A percentile compares a stretch with the other conserved stretches of the same genome.
Evolutionary conservation across 2,329 filamentous ascomycete species (phyloP).

Genomic region (Fusarium xylarioides): DNA sequence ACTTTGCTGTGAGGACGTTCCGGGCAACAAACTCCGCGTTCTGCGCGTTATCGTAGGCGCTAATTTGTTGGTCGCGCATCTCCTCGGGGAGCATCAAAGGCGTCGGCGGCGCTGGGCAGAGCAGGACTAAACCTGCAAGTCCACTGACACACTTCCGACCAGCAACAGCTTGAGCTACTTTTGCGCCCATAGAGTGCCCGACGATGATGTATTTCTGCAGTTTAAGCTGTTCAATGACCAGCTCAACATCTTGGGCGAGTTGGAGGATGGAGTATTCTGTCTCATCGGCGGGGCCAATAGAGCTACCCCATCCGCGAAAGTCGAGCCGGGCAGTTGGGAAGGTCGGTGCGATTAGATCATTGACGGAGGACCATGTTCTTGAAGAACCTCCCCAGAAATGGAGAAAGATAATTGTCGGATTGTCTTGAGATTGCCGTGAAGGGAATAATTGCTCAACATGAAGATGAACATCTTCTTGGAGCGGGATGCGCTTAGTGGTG

Average conservation of each 20-base stretch:
- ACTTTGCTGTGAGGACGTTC: fast-evolving
- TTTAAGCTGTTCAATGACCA: fast-evolving
- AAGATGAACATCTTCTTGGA: fast-evolving
- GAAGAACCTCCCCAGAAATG: neutral
- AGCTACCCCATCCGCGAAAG: neutral
- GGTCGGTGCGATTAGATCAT: fast-evolving
- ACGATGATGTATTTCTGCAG: neutral
- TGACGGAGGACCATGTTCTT: neutral
- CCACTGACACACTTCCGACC: fast-evolving
- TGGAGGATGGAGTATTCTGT: neutral
- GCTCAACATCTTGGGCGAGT: neutral
- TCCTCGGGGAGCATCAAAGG: fast-evolving
- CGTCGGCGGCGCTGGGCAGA: neutral
- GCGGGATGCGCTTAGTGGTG: neutral
- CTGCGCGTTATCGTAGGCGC: neutral
- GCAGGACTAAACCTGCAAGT: neutral
- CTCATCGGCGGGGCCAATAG: neutral
- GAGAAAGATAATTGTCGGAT: fast-evolving
- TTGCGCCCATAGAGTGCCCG: neutral
- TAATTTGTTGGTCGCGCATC: neutral
- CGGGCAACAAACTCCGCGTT: neutral
- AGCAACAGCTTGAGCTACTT: neutral
- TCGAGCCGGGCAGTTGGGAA: neutral
- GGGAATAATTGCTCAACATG: neutral
- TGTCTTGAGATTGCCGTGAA: fast-evolving